A percentile compares a stretch with the other conserved stretches of the same genome.
Evolutionary conservation across 2,329 filamentous ascomycete species (phyloP).

Genomic region (Fusarium sp.): DNA sequence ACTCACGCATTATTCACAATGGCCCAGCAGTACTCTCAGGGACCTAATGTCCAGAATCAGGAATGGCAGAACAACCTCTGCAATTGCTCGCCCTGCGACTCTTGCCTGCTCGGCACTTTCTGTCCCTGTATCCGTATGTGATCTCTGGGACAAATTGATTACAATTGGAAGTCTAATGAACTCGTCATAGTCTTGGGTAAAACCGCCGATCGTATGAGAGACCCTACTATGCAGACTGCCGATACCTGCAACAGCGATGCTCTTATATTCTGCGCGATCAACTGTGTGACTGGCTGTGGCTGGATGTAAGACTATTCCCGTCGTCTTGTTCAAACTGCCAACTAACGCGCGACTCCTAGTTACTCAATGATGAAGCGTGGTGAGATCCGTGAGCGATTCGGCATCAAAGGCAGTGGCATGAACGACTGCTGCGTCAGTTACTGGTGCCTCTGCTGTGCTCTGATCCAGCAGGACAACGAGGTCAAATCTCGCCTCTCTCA

Average conservation of each 20-base stretch:
- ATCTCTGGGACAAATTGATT: neutral
- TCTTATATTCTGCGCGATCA: slow-evolving; percentile 52
- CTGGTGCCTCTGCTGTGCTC: slow-evolving; percentile 66
- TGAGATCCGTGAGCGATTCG: slow-evolving; percentile 64
- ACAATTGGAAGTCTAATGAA: slow-evolving; percentile 19
- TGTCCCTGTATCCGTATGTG: slow-evolving; percentile 58
- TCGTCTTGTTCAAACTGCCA: neutral
- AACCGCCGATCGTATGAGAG: slow-evolving; percentile 56
- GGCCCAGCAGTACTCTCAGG: slow-evolving; percentile 41
- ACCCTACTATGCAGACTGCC: slow-evolving; percentile 54
- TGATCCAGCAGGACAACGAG: slow-evolving; percentile 70
- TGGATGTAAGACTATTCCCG: slow-evolving; percentile 53
- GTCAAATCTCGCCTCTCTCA: slow-evolving; percentile 47
- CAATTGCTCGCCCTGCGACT: slow-evolving; percentile 54
- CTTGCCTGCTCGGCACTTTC: slow-evolving; percentile 53
- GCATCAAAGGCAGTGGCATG: slow-evolving; percentile 60
- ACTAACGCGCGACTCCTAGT: slow-evolving; percentile 39
- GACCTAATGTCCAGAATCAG: slow-evolving; percentile 43
- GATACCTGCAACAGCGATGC: slow-evolving; percentile 56
- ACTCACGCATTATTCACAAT: slow-evolving; percentile 29
- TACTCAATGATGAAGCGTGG: slow-evolving; percentile 63
- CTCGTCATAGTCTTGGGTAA: slow-evolving; percentile 54
- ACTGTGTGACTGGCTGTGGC: slow-evolving; percentile 54
- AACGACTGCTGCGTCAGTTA: slow-evolving; percentile 63
- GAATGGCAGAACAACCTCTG: slow-evolving; percentile 54